Evolutionary conservation across 768 basidiomycete genomes (phyloP).

Genomic region (Naganishia vaughanmartiniae): DNA sequence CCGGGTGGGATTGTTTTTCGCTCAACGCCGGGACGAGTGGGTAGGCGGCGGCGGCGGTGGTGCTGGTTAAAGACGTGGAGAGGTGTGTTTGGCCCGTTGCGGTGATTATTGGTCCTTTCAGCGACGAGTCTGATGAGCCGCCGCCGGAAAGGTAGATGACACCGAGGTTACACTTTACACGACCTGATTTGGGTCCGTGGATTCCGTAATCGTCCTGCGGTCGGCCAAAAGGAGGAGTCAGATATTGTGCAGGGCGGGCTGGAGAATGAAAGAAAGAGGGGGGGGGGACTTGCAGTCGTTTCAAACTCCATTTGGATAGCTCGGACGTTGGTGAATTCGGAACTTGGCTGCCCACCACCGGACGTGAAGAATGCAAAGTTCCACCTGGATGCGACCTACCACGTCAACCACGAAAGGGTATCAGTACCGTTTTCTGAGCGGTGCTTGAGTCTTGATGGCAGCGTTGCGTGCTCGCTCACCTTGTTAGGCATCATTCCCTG

Average conservation of each 20-base stretch:
- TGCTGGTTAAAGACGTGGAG: slow-evolving; percentile 22
- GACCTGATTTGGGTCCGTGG: slow-evolving; percentile 74
- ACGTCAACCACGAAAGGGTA: background rate
- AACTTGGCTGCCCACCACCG: slow-evolving; percentile 56
- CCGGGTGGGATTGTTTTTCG: slow-evolving; percentile 15
- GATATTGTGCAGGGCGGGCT: background rate
- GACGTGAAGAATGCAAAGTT: slow-evolving; percentile 93
- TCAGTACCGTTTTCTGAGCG: no score
- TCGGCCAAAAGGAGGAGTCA: slow-evolving; percentile 14
- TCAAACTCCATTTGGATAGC: slow-evolving; percentile 95
- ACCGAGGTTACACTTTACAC: slow-evolving; percentile 80
- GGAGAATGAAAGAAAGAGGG: no score
- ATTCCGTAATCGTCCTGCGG: slow-evolving; percentile 65
- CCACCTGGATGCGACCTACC: slow-evolving; percentile 75
- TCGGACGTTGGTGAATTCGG: slow-evolving; percentile 62
- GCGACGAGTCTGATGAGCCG: background rate
- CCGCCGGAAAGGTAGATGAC: slow-evolving; percentile 38
- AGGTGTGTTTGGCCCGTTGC: slow-evolving; percentile 44
- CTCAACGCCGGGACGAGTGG: slow-evolving; percentile 9
- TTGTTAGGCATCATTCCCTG: slow-evolving; percentile 97
- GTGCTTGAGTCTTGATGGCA: background rate
- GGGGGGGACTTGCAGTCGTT: slow-evolving; percentile 55
- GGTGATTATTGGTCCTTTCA: slow-evolving; percentile 34
- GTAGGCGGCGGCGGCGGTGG: background rate
- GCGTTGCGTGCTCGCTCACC: slow-evolving; percentile 42